Evolutionary conservation across 1,284 basidiomycete genomes (phyloP).

Genomic region (Rhodotorula sp.): DNA sequence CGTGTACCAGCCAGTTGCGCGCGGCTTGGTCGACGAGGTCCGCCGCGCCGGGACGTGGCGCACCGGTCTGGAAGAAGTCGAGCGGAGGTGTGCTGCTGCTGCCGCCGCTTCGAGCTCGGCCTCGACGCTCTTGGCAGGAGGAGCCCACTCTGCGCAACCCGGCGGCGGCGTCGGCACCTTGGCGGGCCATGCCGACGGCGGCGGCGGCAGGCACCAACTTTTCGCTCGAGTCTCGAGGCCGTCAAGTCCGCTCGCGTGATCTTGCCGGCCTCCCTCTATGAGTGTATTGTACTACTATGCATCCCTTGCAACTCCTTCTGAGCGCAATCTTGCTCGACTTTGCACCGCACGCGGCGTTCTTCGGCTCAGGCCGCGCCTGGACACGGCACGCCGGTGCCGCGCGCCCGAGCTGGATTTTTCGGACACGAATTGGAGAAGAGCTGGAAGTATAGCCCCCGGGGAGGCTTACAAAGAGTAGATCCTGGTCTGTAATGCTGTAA

Average conservation of each 20-base stretch:
- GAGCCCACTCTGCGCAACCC: not conserved
- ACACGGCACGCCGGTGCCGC: not conserved
- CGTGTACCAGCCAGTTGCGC: not conserved
- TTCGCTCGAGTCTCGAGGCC: not conserved
- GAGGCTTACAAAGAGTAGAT: not conserved
- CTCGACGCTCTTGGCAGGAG: not conserved
- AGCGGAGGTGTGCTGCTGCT: constrained; percentile 1
- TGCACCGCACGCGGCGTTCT: too few relatives aligned
- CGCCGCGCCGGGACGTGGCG: not conserved
- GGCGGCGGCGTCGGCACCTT: not conserved
- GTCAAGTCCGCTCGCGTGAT: not conserved
- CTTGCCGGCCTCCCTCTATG: too few relatives aligned
- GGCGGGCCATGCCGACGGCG: not conserved
- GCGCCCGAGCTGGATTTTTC: not conserved
- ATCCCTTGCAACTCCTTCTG: too few relatives aligned
- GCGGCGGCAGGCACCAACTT: not conserved
- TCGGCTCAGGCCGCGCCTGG: too few relatives aligned
- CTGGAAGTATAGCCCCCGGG: not conserved
- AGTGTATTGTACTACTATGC: too few relatives aligned
- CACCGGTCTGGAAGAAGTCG: constrained; percentile 5
- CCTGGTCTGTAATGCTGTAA: not conserved
- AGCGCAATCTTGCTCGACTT: too few relatives aligned
- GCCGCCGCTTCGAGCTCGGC: too few relatives aligned
- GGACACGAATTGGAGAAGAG: not conserved
- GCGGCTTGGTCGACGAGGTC: not conserved